These are phyloP conservation scores for Glycine soja DNA, from an alignment of 306 rosid species.

Conservation along the genomic window DNA sequence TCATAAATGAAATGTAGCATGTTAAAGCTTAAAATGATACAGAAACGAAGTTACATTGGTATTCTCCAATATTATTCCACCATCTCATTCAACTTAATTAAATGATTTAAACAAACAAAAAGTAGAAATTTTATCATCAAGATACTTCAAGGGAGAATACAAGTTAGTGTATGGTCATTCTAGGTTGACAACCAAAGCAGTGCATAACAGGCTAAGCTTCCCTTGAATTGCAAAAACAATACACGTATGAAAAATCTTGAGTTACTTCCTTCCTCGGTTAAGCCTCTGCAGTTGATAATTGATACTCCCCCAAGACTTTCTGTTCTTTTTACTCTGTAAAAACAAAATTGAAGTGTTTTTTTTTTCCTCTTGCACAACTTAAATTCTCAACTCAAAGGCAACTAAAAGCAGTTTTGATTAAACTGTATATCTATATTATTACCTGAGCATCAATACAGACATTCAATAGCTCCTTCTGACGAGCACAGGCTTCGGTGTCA, in stretches of 20 bases:
- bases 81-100: conserved; percentile 14
- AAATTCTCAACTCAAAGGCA: conserved; percentile 15
- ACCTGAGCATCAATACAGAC: conserved; percentile 83
- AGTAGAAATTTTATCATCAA: conserved; percentile 8
- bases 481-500: conserved; percentile 58
- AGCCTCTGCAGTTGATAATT: conserved; percentile 96
- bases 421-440: conserved; percentile 54
- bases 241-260: conserved; percentile 24
- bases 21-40: conserved; percentile 15
- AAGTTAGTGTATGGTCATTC: conserved; percentile 28
- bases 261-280: conserved; percentile 79
- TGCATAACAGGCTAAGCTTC: conserved; percentile 35
- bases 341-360: conserved; percentile 17
- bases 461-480: conserved; percentile 67
- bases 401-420: conserved; percentile 8
- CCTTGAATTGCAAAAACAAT: conserved; percentile 32
- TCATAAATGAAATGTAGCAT: conserved; percentile 29
- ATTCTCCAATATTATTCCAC: conserved; percentile 28
- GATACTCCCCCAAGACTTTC: conserved; percentile 77
- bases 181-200: conserved; percentile 40
- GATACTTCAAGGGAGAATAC: conserved; percentile 21
- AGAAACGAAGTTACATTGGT: conserved; percentile 24
- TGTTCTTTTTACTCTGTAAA: conserved; percentile 70
- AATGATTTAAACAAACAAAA: conserved; percentile 23
- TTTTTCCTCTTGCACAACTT: not conserved